Conservation (phyloP, 495 filamentous ascomycete species). For the Daldinia decipiens region DNA sequence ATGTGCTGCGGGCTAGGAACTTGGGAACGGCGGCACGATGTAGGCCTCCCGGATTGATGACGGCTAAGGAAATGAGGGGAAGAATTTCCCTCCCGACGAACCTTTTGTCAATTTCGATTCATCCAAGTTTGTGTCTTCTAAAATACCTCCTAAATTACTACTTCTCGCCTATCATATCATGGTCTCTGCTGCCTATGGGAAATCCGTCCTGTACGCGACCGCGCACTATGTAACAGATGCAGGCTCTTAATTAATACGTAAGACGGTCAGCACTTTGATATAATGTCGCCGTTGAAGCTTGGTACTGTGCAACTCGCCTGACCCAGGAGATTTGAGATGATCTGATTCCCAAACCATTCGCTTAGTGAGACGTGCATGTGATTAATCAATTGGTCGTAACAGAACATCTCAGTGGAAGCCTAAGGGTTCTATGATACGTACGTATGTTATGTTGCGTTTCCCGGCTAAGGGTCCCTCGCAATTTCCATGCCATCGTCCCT, state of each 20-base stretch:
- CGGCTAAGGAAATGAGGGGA: neutral
- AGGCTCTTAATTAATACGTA: conserved; percentile 38
- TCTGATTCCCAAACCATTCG: conserved; percentile 38
- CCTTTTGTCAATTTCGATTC: neutral
- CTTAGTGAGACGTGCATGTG: conserved; percentile 41
- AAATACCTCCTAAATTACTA: neutral
- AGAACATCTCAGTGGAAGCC: conserved; percentile 27
- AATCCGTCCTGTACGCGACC: conserved; percentile 26
- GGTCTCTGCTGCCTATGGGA: neutral
- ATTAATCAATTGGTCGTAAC: conserved; percentile 38
- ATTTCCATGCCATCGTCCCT: neutral
- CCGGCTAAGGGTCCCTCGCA: conserved; percentile 14
- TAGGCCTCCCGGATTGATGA: neutral
- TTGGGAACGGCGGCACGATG: neutral
- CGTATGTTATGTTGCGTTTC: conserved; percentile 25
- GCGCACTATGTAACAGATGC: conserved; percentile 24
- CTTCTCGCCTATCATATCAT: conserved; percentile 17
- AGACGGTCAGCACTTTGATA: conserved; percentile 44
- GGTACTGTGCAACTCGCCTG: conserved; percentile 38
- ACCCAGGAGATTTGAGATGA: conserved; percentile 36
- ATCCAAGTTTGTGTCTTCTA: neutral
- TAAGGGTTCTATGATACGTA: conserved; percentile 25
- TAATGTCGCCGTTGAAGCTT: conserved; percentile 20
- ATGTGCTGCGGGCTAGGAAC: neutral
- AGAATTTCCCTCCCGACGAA: neutral